These are phyloP conservation scores for Aspergillus sclerotiicarbonarius DNA, from an alignment of 495 filamentous ascomycete species.

Conservation along the genomic window DNA sequence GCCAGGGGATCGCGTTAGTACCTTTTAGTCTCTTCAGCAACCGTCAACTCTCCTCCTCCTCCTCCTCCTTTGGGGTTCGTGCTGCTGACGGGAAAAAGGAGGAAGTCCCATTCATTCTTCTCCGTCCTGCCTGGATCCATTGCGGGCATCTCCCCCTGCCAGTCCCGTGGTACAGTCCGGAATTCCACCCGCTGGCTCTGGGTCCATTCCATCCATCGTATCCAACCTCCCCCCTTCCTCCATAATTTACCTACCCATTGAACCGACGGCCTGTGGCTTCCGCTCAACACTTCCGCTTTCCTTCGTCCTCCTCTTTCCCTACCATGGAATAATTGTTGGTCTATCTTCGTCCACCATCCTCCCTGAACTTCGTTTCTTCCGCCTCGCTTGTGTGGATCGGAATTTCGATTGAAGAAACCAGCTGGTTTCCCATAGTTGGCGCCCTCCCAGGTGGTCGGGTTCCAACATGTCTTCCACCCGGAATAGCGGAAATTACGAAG, in stretches of 20 bases:
- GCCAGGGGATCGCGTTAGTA: background rate
- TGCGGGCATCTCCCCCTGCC: background rate
- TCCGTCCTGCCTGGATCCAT: too few relatives aligned
- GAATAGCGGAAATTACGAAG: constrained; percentile 50
- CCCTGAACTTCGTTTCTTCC: constrained; percentile 11
- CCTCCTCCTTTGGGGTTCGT: background rate
- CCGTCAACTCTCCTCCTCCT: background rate
- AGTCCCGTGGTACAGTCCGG: constrained; percentile 10
- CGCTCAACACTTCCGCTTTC: background rate
- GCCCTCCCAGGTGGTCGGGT: constrained; percentile 23
- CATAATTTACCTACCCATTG: constrained; percentile 1
- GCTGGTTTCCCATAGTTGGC: constrained; percentile 2
- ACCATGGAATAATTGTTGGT: constrained; percentile 20
- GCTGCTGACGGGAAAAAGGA: too few relatives aligned
- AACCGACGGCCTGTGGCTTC: constrained; percentile 11
- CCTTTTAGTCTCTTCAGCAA: background rate
- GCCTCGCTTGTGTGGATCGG: constrained; percentile 4
- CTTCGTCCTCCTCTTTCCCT: constrained; percentile 11
- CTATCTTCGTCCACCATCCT: constrained; percentile 4
- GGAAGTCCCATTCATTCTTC: background rate
- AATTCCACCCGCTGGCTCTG: constrained; percentile 15
- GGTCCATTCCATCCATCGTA: constrained; percentile 16
- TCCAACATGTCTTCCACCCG: constrained; percentile 39
- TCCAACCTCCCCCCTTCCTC: constrained; percentile 8
- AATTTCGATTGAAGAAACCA: constrained; percentile 7